Evolutionary conservation across 148 eudicot genomes (phyloP).

Genomic region (Rhododendron molle): DNA sequence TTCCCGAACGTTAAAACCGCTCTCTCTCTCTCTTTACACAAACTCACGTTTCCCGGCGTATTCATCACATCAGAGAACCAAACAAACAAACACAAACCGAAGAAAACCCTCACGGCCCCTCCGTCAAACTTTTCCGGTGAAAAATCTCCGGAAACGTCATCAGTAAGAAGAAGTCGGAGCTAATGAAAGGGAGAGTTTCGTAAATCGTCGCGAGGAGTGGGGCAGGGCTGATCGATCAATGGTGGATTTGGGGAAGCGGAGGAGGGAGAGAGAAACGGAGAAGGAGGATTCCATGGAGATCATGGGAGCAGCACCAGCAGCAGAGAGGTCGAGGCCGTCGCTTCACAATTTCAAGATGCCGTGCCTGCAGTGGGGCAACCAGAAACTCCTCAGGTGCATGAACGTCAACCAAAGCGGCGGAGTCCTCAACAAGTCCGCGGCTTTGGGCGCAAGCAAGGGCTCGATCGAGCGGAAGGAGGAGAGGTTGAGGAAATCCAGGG

Average conservation of each 20-base stretch:
- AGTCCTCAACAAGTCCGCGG: conserved; percentile 15
- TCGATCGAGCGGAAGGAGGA: conserved; percentile 14
- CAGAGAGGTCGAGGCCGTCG: conserved; percentile 47
- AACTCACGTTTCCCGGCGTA: conserved; percentile 30
- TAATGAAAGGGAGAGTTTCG: background rate
- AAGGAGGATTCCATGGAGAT: conserved; percentile 25
- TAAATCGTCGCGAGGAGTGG: background rate
- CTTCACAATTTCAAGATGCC: conserved; percentile 59
- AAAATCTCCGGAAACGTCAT: background rate
- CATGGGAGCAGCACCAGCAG: conserved; percentile 13
- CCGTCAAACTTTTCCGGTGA: background rate
- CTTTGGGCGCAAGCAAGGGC: conserved; percentile 8
- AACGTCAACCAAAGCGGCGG: conserved; percentile 26
- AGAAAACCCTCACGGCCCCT: conserved; percentile 10
- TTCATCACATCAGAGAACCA: background rate
- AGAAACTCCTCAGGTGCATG: conserved; percentile 35
- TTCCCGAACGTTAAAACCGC: conserved; percentile 19
- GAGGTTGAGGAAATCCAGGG: conserved; percentile 2
- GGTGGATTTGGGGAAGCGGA: conserved; percentile 16
- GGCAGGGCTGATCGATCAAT: background rate
- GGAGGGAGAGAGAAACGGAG: background rate
- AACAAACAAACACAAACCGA: background rate
- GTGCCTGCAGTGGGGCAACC: conserved; percentile 59
- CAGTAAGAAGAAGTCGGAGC: background rate
- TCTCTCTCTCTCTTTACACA: background rate